A percentile compares a stretch with the other conserved stretches of the same genome.
phyloP scores from a whole-genome alignment of 202 grass and related monocot genomes.

The Zoysia matrella region DNA sequence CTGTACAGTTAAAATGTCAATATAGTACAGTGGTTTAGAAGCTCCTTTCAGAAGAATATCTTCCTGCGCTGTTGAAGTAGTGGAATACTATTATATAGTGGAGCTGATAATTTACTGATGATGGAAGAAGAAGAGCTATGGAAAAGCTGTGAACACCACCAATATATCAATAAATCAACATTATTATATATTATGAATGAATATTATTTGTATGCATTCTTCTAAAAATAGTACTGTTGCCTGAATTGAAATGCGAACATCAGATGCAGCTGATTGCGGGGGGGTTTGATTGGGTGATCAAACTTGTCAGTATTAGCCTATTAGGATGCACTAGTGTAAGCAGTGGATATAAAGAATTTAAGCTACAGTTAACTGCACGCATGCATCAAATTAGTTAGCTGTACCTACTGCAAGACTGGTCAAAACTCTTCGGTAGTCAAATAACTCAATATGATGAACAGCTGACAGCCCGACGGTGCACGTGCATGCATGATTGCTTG shows the following conservation, averaged over 20 bases:
- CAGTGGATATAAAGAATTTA: constrained; percentile 26
- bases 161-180: constrained; percentile 2
- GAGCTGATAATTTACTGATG: neutral
- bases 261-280: constrained; percentile 34
- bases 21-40: too few relatives aligned
- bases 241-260: constrained; percentile 29
- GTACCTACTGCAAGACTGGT: constrained; percentile 19
- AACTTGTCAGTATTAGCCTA: constrained; percentile 63
- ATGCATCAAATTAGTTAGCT: constrained; percentile 34
- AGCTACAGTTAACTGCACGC: constrained; percentile 49
- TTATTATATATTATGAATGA: neutral
- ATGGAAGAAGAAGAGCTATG: neutral
- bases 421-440: neutral
- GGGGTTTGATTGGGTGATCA: constrained; percentile 57
- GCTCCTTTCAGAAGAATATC: too few relatives aligned
- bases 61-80: too few relatives aligned
- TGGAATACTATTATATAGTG: neutral
- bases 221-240: neutral
- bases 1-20: too few relatives aligned
- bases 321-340: constrained; percentile 34
- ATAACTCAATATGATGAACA: constrained; percentile 15
- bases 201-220: neutral
- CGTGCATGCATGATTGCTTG: constrained; percentile 54
- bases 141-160: neutral
- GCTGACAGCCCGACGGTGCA: constrained; percentile 27